Evolutionary conservation across 768 basidiomycete genomes (phyloP).

Genomic region (Naganishia randhawae): DNA sequence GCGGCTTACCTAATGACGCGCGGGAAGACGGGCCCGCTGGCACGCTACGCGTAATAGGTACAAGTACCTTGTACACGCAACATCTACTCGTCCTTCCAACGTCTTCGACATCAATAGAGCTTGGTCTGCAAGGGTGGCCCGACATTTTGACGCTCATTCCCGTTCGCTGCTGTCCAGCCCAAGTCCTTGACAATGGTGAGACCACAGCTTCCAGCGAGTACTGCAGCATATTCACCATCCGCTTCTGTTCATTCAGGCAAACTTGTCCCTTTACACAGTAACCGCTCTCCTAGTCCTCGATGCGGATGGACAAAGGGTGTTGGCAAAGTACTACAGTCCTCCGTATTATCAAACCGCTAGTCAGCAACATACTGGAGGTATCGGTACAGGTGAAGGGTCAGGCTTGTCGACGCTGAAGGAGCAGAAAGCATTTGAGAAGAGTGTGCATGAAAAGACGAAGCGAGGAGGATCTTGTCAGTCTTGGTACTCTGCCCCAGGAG

Average conservation of each 20-base stretch:
- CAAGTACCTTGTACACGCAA: too few relatives aligned
- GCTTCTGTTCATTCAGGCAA: conserved; percentile 51
- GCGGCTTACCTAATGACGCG: too few relatives aligned
- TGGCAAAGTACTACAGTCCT: conserved; percentile 92
- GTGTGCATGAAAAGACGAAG: conserved; percentile 90
- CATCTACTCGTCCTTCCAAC: too few relatives aligned
- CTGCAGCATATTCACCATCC: background rate
- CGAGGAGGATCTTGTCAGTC: conserved; percentile 71
- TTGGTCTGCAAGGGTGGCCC: too few relatives aligned
- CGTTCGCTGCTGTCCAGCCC: too few relatives aligned
- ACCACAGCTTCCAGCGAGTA: background rate
- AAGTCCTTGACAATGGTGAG: too few relatives aligned
- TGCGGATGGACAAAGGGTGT: conserved; percentile 87
- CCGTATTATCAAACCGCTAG: conserved; percentile 54
- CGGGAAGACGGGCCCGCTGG: too few relatives aligned
- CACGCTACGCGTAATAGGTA: too few relatives aligned
- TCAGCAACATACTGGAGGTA: conserved; percentile 37
- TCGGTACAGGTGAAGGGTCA: background rate
- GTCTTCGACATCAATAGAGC: too few relatives aligned
- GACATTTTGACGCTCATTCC: too few relatives aligned
- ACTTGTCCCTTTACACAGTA: conserved; percentile 81
- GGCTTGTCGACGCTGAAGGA: conserved; percentile 67
- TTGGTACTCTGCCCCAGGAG: conserved; percentile 25
- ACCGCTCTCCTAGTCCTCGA: conserved; percentile 87
- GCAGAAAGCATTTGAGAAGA: conserved; percentile 92